Percentiles rank a stretch among this genome's conserved stretches.
These are phyloP conservation scores for Ogataea trehaloabstinens DNA, from an alignment of 805 yeast genomes.

Conservation along the genomic window DNA sequence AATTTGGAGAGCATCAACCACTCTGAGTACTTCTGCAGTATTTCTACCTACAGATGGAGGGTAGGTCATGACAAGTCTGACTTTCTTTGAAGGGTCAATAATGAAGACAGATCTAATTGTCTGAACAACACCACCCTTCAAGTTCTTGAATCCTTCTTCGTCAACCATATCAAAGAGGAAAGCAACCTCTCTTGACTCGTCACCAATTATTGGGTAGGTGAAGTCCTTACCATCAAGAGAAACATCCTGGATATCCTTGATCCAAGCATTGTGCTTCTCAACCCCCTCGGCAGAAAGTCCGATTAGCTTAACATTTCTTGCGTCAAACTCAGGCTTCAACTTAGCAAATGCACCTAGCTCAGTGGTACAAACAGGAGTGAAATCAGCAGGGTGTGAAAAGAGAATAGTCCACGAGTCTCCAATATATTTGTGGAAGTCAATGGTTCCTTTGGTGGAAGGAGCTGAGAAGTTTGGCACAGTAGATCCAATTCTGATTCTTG, in stretches of 20 bases:
- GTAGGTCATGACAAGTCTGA: constrained; percentile 81
- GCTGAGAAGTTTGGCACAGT: constrained; percentile 87
- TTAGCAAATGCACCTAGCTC: constrained; percentile 93
- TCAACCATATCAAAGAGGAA: constrained; percentile 85
- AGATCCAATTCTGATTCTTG: constrained; percentile 75
- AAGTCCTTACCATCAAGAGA: constrained; percentile 66
- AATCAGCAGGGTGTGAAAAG: constrained; percentile 94
- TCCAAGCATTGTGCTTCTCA: constrained; percentile 80
- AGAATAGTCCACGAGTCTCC: constrained; percentile 85
- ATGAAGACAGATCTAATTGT: constrained; percentile 91
- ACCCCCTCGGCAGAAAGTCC: constrained; percentile 87
- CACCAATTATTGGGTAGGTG: constrained; percentile 89
- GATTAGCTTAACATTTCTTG: constrained; percentile 82
- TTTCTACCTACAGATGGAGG: constrained; percentile 96
- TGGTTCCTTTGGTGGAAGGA: constrained; percentile 75
- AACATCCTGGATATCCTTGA: constrained; percentile 86
- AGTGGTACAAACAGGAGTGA: constrained; percentile 96
- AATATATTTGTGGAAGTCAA: constrained; percentile 83
- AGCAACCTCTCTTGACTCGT: constrained; percentile 79
- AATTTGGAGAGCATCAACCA: constrained; percentile 80
- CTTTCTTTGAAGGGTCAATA: constrained; percentile 87
- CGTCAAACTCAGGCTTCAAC: constrained; percentile 82
- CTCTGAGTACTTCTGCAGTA: constrained; percentile 89
- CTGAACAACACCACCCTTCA: constrained; percentile 69
- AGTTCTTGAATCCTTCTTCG: constrained; percentile 75